Conservation (phyloP, 441 rosid species). For the Populus trichocarpa region DNA sequence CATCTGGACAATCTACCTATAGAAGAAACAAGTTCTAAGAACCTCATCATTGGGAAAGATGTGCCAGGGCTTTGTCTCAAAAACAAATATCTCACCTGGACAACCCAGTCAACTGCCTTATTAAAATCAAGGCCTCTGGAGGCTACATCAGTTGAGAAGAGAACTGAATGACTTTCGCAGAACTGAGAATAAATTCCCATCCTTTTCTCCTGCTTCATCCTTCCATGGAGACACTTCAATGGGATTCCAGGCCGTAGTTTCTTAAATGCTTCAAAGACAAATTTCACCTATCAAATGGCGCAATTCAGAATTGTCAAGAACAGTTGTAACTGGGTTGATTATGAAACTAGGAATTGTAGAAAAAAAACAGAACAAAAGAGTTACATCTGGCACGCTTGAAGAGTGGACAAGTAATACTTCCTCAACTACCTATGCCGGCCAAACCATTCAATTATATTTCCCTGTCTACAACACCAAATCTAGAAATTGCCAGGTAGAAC, state of each 20-base stretch:
- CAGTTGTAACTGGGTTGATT: background rate
- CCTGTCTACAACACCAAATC: background rate
- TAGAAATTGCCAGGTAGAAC: background rate
- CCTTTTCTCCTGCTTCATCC: slow-evolving; percentile 85
- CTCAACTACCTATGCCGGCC: background rate
- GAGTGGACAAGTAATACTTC: background rate
- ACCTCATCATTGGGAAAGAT: background rate
- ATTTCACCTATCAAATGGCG: slow-evolving; percentile 56
- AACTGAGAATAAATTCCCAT: slow-evolving; percentile 79
- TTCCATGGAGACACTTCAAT: slow-evolving; percentile 87
- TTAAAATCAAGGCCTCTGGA: slow-evolving; percentile 95
- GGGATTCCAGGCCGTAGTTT: slow-evolving; percentile 92
- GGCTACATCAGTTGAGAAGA: slow-evolving; percentile 94
- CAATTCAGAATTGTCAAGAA: background rate
- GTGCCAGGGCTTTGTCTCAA: background rate
- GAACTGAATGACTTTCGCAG: slow-evolving; percentile 76
- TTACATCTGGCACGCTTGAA: background rate
- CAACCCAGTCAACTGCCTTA: slow-evolving; percentile 91
- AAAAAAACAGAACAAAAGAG: background rate
- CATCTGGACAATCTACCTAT: slow-evolving; percentile 97
- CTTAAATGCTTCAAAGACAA: slow-evolving; percentile 90
- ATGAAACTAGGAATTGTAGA: background rate
- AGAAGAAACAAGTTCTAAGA: slow-evolving; percentile 13
- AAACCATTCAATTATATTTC: background rate
- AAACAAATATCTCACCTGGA: slow-evolving; percentile 59